These are phyloP conservation scores for Tolypocladium capitatum DNA, from an alignment of 2,329 filamentous ascomycete species.

Conservation along the genomic window DNA sequence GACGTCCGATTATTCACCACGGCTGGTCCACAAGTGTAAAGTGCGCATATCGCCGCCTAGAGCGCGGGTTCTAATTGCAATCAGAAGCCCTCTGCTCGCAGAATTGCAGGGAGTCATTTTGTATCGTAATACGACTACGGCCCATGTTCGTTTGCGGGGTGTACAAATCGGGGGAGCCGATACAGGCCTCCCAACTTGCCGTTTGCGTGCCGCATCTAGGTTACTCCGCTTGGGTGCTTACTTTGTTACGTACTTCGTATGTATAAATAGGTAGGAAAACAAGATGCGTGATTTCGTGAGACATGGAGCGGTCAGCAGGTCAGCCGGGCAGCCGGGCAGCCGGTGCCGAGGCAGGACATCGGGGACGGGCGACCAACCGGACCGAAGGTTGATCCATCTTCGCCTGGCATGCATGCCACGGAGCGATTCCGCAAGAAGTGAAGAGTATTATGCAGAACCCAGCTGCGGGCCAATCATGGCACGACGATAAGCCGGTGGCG, in stretches of 20 bases:
- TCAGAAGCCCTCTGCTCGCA: not conserved
- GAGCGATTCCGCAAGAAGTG: constrained; percentile 1
- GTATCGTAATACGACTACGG: not conserved
- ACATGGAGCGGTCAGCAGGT: not conserved
- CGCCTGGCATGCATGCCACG: not conserved
- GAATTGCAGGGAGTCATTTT: not conserved
- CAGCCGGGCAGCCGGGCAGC: not conserved
- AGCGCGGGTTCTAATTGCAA: not conserved
- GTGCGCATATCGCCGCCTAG: too few species aligned
- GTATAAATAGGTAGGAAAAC: too few species aligned
- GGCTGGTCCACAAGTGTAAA: not conserved
- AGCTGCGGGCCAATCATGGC: constrained; percentile 12
- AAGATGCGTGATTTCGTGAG: not conserved
- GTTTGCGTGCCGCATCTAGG: too few species aligned
- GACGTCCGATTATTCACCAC: not conserved
- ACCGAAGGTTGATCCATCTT: not conserved
- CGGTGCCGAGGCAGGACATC: constrained; percentile 2
- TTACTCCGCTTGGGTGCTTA: too few species aligned
- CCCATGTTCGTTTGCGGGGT: constrained; percentile 1
- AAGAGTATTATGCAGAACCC: constrained; percentile 19
- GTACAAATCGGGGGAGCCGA: not conserved
- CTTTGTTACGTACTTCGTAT: not conserved
- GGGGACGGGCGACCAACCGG: not conserved
- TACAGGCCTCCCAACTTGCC: too few species aligned
- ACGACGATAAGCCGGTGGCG: constrained; percentile 15